These are phyloP conservation scores for Singerocomus inundabilis DNA, from an alignment of 1,284 basidiomycete genomes.

Conservation along the genomic window DNA sequence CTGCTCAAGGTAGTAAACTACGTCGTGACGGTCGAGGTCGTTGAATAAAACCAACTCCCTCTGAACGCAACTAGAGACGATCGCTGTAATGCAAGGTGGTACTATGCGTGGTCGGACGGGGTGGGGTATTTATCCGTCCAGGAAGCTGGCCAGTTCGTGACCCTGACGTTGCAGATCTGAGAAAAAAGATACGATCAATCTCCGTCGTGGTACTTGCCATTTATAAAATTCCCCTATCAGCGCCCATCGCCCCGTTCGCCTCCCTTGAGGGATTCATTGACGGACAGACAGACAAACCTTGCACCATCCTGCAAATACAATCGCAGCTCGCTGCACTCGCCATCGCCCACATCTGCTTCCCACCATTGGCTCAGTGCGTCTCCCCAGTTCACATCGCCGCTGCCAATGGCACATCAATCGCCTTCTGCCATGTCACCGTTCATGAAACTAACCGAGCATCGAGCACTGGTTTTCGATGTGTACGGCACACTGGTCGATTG, in stretches of 20 bases:
- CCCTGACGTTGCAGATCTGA: neutral
- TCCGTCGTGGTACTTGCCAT: neutral
- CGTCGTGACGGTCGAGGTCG: too few species aligned
- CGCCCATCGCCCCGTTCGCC: too few species aligned
- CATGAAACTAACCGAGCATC: constrained; percentile 19
- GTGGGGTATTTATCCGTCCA: constrained; percentile 7
- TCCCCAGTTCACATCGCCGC: neutral
- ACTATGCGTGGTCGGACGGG: neutral
- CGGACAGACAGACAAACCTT: too few species aligned
- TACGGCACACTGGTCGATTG: constrained; percentile 74
- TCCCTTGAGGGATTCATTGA: too few species aligned
- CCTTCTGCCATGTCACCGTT: neutral
- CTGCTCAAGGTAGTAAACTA: too few species aligned
- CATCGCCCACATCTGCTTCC: neutral
- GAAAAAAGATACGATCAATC: constrained; percentile 7
- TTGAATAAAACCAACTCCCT: neutral
- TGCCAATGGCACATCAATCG: constrained; percentile 20
- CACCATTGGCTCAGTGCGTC: neutral
- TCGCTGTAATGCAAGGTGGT: neutral
- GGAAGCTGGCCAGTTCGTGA: neutral
- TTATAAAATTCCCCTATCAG: neutral
- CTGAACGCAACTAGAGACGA: constrained; percentile 5
- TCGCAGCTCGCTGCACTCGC: neutral
- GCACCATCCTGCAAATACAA: constrained; percentile 2
- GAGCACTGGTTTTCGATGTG: constrained; percentile 59